phyloP scores from a whole-genome alignment of 148 eudicot genomes.

The Rhododendron vialii region DNA sequence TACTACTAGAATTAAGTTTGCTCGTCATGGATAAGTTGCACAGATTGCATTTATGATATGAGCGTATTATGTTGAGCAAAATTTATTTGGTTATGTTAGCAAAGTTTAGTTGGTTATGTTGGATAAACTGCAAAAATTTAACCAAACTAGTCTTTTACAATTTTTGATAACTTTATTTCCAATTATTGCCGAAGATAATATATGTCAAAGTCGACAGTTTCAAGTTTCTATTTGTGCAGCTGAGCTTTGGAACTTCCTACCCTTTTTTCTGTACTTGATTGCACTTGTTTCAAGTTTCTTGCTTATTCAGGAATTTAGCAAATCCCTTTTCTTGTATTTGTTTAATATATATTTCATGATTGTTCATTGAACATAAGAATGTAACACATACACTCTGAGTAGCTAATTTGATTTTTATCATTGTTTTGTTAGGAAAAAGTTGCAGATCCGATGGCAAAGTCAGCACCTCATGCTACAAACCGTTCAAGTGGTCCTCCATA shows the following conservation, averaged over 20 bases:
- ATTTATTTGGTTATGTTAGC: neutral
- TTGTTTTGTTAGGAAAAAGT: constrained; percentile 57
- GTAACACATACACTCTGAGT: neutral
- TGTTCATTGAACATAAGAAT: neutral
- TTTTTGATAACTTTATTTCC: neutral
- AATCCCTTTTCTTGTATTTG: neutral
- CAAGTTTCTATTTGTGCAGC: neutral
- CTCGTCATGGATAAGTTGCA: neutral
- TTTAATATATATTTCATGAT: neutral
- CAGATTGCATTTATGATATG: neutral
- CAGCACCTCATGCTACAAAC: constrained; percentile 49
- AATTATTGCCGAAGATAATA: neutral
- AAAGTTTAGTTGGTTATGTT: neutral
- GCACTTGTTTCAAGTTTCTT: neutral
- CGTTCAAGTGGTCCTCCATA: constrained; percentile 59
- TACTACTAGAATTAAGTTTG: neutral
- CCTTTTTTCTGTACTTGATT: neutral
- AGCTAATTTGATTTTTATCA: neutral
- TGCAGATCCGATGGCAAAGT: constrained; percentile 60
- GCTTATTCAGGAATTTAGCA: neutral
- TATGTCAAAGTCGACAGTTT: neutral
- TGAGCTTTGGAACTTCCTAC: neutral
- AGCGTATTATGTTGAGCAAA: neutral
- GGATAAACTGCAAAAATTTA: neutral
- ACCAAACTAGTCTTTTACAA: neutral